Base-by-base conservation (phyloP, 2,329 filamentous ascomycete genomes). In the Ascomycota sp. region DNA sequence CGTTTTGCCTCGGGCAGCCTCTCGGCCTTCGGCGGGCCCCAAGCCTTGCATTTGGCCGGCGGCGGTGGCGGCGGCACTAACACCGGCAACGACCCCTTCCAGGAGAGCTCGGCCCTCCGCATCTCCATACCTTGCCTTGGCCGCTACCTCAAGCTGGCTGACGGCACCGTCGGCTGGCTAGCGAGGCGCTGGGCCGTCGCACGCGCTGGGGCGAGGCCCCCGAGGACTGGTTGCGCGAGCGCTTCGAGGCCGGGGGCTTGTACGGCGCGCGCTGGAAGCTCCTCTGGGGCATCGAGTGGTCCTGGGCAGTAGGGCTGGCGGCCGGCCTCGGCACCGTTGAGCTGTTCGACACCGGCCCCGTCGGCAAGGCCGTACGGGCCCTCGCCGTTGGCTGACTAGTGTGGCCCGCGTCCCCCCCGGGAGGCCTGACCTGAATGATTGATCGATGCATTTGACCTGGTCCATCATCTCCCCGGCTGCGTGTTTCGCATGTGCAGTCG, bases 311-410 rank as follows among this genome's bases (percentile, higher is more conserved):
- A 25, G 70, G 65, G 25, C 75, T 82, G 47, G 76, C 74, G 26
- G 59, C 79, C 17, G 78, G 76, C 0, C 59, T 70, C 20, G 78
- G 78, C 2, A 43, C 75, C 11, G 63, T 82, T 4, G 77, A 85
- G 49, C 52, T 79, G 10, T 85, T 85, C 46, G 68, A 80, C 43
- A 83, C 77, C 9, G 61, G 72, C 10, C 76, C 69, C 40, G 74
- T 82, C n/a, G 77, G 77, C 2, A 59, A 65, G 35, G 77, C 69
- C 8, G 63, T 80, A 33, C 59, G 69, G 38, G 49, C 50, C 30
- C 32, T 61, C 33, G 49, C n/a, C n/a, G n/a, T n/a, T n/a, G n/a
- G n/a, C n/a, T n/a, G n/a, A n/a, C n/a, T n/a, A n/a, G n/a, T n/a
- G n/a, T n/a, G n/a, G n/a, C n/a, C n/a, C n/a, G n/a, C n/a, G n/a